Percentiles rank a stretch among this genome's conserved stretches.
phyloP scores from a whole-genome alignment of 768 basidiomycete genomes.

The Trametes villosa region DNA sequence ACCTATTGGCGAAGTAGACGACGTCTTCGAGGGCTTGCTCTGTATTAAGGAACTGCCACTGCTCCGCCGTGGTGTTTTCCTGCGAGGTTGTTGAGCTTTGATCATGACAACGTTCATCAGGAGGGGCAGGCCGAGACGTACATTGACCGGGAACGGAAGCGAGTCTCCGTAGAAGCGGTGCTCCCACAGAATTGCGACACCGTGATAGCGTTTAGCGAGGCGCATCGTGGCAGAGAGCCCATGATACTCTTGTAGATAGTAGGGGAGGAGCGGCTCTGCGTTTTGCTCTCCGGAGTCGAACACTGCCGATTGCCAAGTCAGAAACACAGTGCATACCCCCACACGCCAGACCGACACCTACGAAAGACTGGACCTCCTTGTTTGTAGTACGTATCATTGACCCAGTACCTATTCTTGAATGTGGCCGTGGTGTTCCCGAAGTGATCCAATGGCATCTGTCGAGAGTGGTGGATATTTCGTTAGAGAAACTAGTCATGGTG shows the following conservation, averaged over 20 bases:
- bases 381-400: conserved; percentile 52
- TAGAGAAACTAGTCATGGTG: not conserved
- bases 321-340: too few relatives aligned
- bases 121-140: conserved; percentile 22
- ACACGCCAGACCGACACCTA: conserved; percentile 27
- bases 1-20: conserved; percentile 51
- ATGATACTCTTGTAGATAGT: conserved; percentile 55
- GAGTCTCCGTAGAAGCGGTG: conserved; percentile 55
- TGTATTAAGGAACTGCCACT: conserved; percentile 52
- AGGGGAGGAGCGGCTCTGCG: conserved; percentile 50
- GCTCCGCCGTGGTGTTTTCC: conserved; percentile 49
- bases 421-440: conserved; percentile 41
- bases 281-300: conserved; percentile 58
- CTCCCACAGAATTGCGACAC: conserved; percentile 54
- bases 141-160: conserved; percentile 51
- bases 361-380: conserved; percentile 52
- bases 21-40: conserved; percentile 57
- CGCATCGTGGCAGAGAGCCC: conserved; percentile 54
- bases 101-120: not conserved
- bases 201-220: conserved; percentile 49
- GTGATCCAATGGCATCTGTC: conserved; percentile 56
- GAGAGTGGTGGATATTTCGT: too few relatives aligned
- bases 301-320: conserved; percentile 34
- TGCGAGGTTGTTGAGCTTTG: conserved; percentile 18
- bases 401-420: conserved; percentile 53